Conservation (phyloP, 306 rosid species). For the Crataegus laevigata region DNA sequence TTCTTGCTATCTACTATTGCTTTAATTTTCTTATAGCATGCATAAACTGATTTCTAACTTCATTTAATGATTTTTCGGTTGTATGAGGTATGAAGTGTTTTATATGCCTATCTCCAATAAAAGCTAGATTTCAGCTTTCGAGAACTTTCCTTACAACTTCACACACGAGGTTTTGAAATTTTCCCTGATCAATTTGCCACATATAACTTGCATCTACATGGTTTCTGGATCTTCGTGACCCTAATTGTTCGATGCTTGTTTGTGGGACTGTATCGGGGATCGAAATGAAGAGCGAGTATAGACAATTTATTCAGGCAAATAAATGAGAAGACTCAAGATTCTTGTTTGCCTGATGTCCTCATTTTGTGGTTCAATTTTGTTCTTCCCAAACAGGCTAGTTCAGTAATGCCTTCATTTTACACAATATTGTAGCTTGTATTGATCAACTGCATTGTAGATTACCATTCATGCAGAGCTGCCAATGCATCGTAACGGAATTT, state of each 20-base stretch:
- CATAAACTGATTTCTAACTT: too few species aligned
- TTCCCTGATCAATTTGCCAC: too few species aligned
- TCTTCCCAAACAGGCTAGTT: slow-evolving; percentile 31
- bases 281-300: slow-evolving; percentile 87
- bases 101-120: too few species aligned
- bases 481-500: neutral
- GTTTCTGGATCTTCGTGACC: neutral
- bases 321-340: slow-evolving; percentile 37
- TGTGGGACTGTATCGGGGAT: slow-evolving; percentile 80
- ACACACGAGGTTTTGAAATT: too few species aligned
- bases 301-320: slow-evolving; percentile 67
- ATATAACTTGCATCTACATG: neutral
- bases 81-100: too few species aligned
- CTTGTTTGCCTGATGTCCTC: neutral
- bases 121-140: too few species aligned
- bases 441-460: slow-evolving; percentile 18
- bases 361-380: slow-evolving; percentile 58
- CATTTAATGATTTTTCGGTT: too few species aligned
- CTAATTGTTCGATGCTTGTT: slow-evolving; percentile 6
- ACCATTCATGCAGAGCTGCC: slow-evolving; percentile 12
- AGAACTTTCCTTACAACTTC: too few species aligned
- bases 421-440: neutral
- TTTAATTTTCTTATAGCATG: too few species aligned
- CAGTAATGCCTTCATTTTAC: slow-evolving; percentile 41
- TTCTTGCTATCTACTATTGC: too few species aligned